These are phyloP conservation scores for Nakazawaea anatomiae DNA, from an alignment of 805 yeast species.

Conservation along the genomic window DNA sequence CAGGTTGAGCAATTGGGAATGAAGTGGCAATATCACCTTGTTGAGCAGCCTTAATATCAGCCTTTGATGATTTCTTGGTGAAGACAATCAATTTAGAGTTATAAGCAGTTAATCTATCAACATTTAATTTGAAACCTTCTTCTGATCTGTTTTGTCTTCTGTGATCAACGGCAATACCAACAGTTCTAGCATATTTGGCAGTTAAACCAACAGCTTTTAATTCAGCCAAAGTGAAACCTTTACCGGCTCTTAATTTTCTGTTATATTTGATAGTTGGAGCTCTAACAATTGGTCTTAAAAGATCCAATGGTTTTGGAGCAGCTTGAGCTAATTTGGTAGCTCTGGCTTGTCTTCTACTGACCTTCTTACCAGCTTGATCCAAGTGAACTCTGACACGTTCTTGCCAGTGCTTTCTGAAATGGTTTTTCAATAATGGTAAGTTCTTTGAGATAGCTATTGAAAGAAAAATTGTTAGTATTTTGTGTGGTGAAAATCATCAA, in stretches of 20 bases:
- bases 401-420: constrained; percentile 99
- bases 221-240: constrained; percentile 98
- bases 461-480: constrained; percentile 15
- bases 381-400: constrained; percentile 99
- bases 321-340: constrained; percentile 86
- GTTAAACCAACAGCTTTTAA: constrained; percentile 95
- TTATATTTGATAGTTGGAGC: constrained; percentile 98
- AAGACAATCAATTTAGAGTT: constrained; percentile 91
- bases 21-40: constrained; percentile 71
- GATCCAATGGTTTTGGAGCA: constrained; percentile 98
- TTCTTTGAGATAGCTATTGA: constrained; percentile 92
- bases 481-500: too few species aligned
- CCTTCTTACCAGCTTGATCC: constrained; percentile 99
- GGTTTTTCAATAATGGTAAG: constrained; percentile 98
- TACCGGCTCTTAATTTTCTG: constrained; percentile 99
- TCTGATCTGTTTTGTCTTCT: constrained; percentile 98
- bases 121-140: constrained; percentile 92
- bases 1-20: constrained; percentile 88
- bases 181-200: constrained; percentile 93
- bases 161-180: constrained; percentile 99
- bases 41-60: constrained; percentile 57
- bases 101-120: constrained; percentile 95
- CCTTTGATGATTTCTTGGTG: constrained; percentile 79
- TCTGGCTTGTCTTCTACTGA: constrained; percentile 93
- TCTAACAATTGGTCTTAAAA: constrained; percentile 96